Evolutionary conservation across 768 basidiomycete genomes (phyloP).

Genomic region (Polyporus arcularius): DNA sequence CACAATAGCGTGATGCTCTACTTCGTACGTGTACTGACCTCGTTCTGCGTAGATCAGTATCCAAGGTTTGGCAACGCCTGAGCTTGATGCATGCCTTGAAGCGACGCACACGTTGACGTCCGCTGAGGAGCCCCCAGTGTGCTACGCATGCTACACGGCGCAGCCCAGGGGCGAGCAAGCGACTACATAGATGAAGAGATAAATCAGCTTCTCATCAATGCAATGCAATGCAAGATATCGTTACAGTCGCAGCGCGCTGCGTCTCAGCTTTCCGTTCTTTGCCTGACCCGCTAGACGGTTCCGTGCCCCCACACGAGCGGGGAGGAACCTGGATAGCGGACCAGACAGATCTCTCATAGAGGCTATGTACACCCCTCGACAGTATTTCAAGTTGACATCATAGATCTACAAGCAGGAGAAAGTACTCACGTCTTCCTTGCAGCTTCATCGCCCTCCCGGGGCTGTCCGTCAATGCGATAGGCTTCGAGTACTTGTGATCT

Average conservation of each 20-base stretch:
- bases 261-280: slow-evolving; percentile 65
- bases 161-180: too few relatives aligned
- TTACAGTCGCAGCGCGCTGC: not conserved
- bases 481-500: not conserved
- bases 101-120: too few relatives aligned
- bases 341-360: slow-evolving; percentile 44
- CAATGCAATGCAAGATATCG: not conserved
- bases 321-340: slow-evolving; percentile 39
- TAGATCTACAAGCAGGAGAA: not conserved
- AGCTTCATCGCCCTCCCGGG: not conserved
- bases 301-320: slow-evolving; percentile 31
- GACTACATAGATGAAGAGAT: too few relatives aligned
- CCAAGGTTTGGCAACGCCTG: too few relatives aligned
- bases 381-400: slow-evolving; percentile 26
- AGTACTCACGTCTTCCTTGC: not conserved
- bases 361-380: slow-evolving; percentile 20
- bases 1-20: too few relatives aligned
- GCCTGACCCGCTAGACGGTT: slow-evolving; percentile 44
- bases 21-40: too few relatives aligned
- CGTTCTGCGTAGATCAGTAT: too few relatives aligned
- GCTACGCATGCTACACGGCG: too few relatives aligned
- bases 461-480: not conserved
- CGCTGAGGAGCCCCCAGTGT: too few relatives aligned
- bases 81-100: too few relatives aligned
- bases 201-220: not conserved